Base-by-base conservation (phyloP, 306 rosid species). In the Trichosanthes cucumerina region DNA sequence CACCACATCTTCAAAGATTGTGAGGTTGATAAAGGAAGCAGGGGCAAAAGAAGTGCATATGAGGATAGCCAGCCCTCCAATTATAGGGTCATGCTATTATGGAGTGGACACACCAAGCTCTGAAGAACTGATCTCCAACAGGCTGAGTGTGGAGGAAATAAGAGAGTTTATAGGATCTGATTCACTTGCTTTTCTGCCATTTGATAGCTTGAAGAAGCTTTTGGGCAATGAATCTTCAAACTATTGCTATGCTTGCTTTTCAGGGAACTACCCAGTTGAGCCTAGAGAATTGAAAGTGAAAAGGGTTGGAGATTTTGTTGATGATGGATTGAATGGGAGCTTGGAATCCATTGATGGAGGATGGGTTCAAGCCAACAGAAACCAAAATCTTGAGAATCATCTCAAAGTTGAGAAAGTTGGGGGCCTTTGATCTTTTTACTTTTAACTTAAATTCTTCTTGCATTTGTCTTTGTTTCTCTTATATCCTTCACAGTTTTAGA, bases 41-140 rank as follows among this genome's bases (percentile, higher is more conserved):
- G 99, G 99, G 9, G 99, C 99, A 0, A 96, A 86, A 58, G 99
- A 96, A 81, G 98, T 96, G 79, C 99, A 96, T 72, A 96, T 96
- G 99, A 92, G 98, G 82, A 96, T 96, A 70, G 96, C 98, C 1
- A 88, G 97, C 66, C 99, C 99, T 4, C 98, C 99, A 0, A 96
- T 96, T 8, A 91, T 92, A 7, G 97, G 85, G 2, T 92, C 99
- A 2, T 96, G 99, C 72, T 96, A 96, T 63, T 96, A 96, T 49
- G 99, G 98, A 16, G 99, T 96, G 43, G 99, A 96, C 74, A 96
- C 98, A 38, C 99, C 99, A 10, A 96, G 97, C 47, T 80, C 99
- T 0, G 98, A 91, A 86, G 99, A 95, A 83, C 79, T 95, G 86
- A 95, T 95, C 7, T 96, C 99, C 5, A 96, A 96, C 56, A 87